These are phyloP conservation scores for Spiromastix sp. DNA, from an alignment of 2,329 filamentous ascomycete species.

Conservation along the genomic window DNA sequence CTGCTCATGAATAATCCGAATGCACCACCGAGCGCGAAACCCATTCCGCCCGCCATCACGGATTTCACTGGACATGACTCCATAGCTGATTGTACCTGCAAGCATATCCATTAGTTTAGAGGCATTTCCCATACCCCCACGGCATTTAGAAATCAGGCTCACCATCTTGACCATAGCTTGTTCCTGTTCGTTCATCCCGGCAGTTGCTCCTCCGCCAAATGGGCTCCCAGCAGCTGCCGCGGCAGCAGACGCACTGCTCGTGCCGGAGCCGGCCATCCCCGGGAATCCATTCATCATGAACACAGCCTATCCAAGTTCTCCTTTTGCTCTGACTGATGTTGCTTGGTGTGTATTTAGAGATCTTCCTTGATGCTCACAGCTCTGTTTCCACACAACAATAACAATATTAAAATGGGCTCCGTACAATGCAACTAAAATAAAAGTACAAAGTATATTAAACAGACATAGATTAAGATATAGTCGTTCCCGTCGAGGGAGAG, in stretches of 20 bases:
- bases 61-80: slow-evolving; percentile 88
- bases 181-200: slow-evolving; percentile 38
- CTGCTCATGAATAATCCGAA: slow-evolving; percentile 98
- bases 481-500: too few species aligned
- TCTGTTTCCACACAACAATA: too few species aligned
- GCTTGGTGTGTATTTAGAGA: too few species aligned
- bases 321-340: too few species aligned
- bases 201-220: slow-evolving; percentile 13
- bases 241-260: slow-evolving; percentile 17
- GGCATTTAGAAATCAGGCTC: slow-evolving; percentile 5
- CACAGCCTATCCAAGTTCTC: too few species aligned
- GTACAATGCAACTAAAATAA: too few species aligned
- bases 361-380: too few species aligned
- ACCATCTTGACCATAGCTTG: slow-evolving; percentile 39
- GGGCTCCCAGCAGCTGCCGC: slow-evolving; percentile 13
- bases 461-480: too few species aligned
- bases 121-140: background rate
- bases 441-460: too few species aligned
- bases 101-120: slow-evolving; percentile 1
- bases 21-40: slow-evolving; percentile 83
- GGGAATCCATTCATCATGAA: too few species aligned
- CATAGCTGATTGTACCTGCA: slow-evolving; percentile 71
- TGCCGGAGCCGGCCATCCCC: too few species aligned
- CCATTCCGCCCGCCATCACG: slow-evolving; percentile 81
- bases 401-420: too few species aligned